phyloP scores from a whole-genome alignment of 2,329 filamentous ascomycete species.

The Metarhizium humberi region DNA sequence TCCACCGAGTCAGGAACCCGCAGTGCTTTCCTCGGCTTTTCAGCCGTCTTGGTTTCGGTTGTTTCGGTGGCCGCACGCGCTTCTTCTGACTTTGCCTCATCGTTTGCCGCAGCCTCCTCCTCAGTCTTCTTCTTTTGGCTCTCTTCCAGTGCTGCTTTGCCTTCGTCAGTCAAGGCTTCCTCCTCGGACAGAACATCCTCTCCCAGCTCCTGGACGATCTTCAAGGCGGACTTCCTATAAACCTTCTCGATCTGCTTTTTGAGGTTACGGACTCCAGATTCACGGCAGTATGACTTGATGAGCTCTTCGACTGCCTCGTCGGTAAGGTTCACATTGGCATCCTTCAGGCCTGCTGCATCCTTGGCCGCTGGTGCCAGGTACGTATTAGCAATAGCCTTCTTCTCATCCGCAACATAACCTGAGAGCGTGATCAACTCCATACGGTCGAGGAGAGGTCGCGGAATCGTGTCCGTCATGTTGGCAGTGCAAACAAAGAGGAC shows the following conservation, averaged over 20 bases:
- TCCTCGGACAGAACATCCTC: conserved; percentile 75
- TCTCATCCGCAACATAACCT: conserved; percentile 95
- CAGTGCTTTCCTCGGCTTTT: conserved; percentile 64
- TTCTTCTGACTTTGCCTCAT: conserved; percentile 12
- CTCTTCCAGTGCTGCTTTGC: conserved; percentile 67
- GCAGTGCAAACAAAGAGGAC: conserved; percentile 98
- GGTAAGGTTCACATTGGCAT: conserved; percentile 80
- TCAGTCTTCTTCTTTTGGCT: conserved; percentile 55
- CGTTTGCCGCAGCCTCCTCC: conserved; percentile 38
- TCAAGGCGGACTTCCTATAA: conserved; percentile 91
- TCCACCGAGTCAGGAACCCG: conserved; percentile 82
- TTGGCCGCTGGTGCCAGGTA: conserved; percentile 94
- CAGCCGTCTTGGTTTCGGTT: conserved; percentile 38
- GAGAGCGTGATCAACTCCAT: conserved; percentile 98
- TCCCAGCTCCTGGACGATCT: conserved; percentile 91
- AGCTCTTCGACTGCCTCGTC: conserved; percentile 88
- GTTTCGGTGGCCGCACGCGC: conserved; percentile 19
- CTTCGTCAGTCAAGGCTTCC: conserved; percentile 75
- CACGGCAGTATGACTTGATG: conserved; percentile 97
- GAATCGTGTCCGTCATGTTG: conserved; percentile 98
- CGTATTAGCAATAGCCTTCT: conserved; percentile 93
- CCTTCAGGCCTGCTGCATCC: conserved; percentile 80
- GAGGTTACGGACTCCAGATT: conserved; percentile 91
- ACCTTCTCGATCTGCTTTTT: conserved; percentile 99
- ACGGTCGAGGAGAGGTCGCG: conserved; percentile 81